These are phyloP conservation scores for Neoascochyta sp. DNA, from an alignment of 2,329 filamentous ascomycete genomes.

Conservation along the genomic window DNA sequence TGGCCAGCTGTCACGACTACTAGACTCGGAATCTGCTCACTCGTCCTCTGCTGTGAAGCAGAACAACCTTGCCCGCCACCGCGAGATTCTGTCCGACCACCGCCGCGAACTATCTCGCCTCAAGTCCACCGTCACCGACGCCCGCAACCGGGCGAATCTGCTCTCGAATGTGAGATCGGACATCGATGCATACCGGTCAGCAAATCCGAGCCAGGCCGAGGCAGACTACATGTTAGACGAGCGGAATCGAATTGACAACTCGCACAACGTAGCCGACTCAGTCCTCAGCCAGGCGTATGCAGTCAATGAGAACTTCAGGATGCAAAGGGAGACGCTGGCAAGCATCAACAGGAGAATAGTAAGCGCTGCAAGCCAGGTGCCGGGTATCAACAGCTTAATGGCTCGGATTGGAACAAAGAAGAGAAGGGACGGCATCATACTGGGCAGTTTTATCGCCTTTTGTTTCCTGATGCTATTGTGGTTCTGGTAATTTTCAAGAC, in stretches of 20 bases:
- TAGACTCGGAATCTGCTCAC: slow-evolving; percentile 85
- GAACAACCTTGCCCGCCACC: slow-evolving; percentile 87
- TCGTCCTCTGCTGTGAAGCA: slow-evolving; percentile 93
- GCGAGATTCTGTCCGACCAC: slow-evolving; percentile 85
- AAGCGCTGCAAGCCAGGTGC: slow-evolving; percentile 82
- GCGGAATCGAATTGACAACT: slow-evolving; percentile 78
- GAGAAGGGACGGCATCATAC: slow-evolving; percentile 88
- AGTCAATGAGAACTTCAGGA: slow-evolving; percentile 83
- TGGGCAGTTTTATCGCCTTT: slow-evolving; percentile 85
- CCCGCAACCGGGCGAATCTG: slow-evolving; percentile 83
- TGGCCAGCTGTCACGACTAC: slow-evolving; percentile 76
- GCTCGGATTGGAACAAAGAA: slow-evolving; percentile 91
- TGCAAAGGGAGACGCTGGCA: slow-evolving; percentile 82
- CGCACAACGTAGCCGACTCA: slow-evolving; percentile 81
- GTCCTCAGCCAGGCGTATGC: slow-evolving; percentile 95
- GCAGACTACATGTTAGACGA: slow-evolving; percentile 98
- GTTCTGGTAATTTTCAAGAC: slow-evolving; percentile 28
- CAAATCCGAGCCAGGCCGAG: slow-evolving; percentile 77
- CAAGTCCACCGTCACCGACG: slow-evolving; percentile 67
- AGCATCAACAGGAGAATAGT: slow-evolving; percentile 91
- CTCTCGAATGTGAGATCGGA: slow-evolving; percentile 87
- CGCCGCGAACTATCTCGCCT: slow-evolving; percentile 76
- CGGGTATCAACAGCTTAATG: slow-evolving; percentile 89
- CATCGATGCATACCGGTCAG: slow-evolving; percentile 81
- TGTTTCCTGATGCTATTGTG: slow-evolving; percentile 84